Percentiles rank a stretch among this genome's conserved stretches.
These are phyloP conservation scores for Parietaria judaica DNA, from an alignment of 306 rosid species.

Conservation along the genomic window DNA sequence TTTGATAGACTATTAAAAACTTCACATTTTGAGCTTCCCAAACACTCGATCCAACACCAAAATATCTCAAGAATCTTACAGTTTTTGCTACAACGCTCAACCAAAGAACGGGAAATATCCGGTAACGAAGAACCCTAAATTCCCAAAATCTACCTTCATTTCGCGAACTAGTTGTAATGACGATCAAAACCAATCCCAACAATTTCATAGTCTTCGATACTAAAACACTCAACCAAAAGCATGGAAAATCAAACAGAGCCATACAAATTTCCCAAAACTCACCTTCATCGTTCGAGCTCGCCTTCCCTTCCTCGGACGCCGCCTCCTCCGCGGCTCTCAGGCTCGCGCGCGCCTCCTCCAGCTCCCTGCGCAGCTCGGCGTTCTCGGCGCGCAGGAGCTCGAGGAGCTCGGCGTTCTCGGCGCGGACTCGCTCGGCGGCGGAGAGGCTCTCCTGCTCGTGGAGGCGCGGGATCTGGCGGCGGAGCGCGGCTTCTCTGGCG, in stretches of 20 bases:
- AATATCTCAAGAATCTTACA: not conserved
- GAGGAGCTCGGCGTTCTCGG: not conserved
- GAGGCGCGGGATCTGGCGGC: not conserved
- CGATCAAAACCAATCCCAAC: not conserved
- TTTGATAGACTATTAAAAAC: not conserved
- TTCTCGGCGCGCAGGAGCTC: not conserved
- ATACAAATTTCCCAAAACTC: not conserved
- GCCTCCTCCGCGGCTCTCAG: not conserved
- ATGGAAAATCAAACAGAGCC: not conserved
- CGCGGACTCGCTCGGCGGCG: not conserved
- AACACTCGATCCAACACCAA: not conserved
- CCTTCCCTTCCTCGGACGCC: not conserved
- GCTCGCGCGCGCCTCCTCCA: constrained; percentile 4
- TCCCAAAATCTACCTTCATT: too few species aligned
- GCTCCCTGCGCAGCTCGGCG: not conserved
- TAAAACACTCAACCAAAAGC: not conserved
- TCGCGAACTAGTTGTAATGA: too few species aligned
- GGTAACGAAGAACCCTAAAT: too few species aligned
- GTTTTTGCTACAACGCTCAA: too few species aligned
- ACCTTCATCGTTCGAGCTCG: not conserved
- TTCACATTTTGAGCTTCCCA: not conserved
- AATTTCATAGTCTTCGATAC: not conserved
- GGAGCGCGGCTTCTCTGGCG: constrained; percentile 3
- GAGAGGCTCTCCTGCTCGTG: not conserved
- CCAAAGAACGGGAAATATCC: too few species aligned